phyloP scores from a whole-genome alignment of 805 yeast species.

The Ogataea saltuana region DNA sequence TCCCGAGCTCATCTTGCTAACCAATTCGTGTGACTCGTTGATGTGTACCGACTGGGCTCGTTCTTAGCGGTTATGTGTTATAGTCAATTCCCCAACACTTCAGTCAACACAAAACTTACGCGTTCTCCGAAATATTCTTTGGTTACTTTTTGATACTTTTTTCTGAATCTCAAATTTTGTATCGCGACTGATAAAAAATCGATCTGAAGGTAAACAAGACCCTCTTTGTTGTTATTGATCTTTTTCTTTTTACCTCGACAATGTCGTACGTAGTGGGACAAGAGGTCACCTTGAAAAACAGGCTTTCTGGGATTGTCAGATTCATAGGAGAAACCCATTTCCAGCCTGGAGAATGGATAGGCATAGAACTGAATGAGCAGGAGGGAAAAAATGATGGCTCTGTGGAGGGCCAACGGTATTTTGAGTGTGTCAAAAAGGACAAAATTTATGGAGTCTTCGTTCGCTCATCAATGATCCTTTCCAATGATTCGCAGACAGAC shows the following conservation, averaged over 20 bases:
- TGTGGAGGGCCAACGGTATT: constrained; percentile 45
- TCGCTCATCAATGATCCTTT: constrained; percentile 37
- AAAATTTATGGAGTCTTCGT: constrained; percentile 52
- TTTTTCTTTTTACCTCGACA: too few relatives aligned
- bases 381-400: constrained; percentile 53
- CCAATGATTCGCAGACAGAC: not conserved
- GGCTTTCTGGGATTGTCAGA: constrained; percentile 46
- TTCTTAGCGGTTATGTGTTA: too few relatives aligned
- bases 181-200: too few relatives aligned
- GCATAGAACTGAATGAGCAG: constrained; percentile 43
- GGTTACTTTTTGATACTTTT: too few relatives aligned
- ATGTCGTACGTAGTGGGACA: constrained; percentile 19
- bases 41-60: too few relatives aligned
- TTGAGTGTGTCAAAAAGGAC: constrained; percentile 34
- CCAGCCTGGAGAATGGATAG: constrained; percentile 61
- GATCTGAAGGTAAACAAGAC: too few relatives aligned
- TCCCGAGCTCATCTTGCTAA: constrained; percentile 12
- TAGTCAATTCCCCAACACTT: too few relatives aligned
- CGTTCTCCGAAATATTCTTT: too few relatives aligned
- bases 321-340: constrained; percentile 57
- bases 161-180: too few relatives aligned
- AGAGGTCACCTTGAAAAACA: constrained; percentile 38
- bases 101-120: too few relatives aligned
- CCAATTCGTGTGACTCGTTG: not conserved
- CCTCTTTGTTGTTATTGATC: too few relatives aligned